Conservation (phyloP, 2,329 filamentous ascomycete genomes). For the Penicillium thymicola region DNA sequence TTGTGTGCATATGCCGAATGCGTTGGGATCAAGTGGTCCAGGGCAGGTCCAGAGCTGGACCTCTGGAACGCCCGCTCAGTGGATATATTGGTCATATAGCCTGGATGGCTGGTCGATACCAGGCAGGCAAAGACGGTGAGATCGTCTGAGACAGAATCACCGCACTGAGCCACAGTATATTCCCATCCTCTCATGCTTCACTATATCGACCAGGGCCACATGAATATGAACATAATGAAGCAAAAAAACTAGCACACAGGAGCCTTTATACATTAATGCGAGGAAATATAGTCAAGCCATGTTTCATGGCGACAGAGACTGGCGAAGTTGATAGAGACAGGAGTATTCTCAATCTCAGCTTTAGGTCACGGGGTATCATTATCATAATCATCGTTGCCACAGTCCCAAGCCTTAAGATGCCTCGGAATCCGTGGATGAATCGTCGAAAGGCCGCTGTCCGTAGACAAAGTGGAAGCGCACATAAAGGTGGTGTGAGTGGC, state of each 20-base stretch:
- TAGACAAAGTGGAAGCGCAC: conserved; percentile 33
- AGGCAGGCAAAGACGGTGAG: background rate
- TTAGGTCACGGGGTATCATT: background rate
- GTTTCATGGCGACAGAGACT: background rate
- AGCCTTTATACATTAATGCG: conserved; percentile 13
- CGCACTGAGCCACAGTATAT: background rate
- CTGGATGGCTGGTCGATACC: conserved; percentile 3
- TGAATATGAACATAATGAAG: background rate
- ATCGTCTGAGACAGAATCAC: background rate
- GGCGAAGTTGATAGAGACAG: background rate
- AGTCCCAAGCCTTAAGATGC: background rate
- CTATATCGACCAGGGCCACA: conserved; percentile 1
- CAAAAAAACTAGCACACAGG: conserved; percentile 5
- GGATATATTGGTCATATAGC: conserved; percentile 1
- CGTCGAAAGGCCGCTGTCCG: conserved; percentile 29
- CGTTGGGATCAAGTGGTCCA: background rate
- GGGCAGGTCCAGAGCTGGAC: background rate
- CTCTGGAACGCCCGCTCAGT: background rate
- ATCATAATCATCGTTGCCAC: background rate
- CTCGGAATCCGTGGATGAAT: background rate
- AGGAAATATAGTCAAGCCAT: conserved; percentile 10
- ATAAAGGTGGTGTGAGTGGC: conserved; percentile 28
- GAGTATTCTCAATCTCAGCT: background rate
- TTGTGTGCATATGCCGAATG: background rate
- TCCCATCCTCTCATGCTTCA: background rate